Conservation (phyloP, 768 basidiomycete species). For the Panaeolus papilionaceus region DNA sequence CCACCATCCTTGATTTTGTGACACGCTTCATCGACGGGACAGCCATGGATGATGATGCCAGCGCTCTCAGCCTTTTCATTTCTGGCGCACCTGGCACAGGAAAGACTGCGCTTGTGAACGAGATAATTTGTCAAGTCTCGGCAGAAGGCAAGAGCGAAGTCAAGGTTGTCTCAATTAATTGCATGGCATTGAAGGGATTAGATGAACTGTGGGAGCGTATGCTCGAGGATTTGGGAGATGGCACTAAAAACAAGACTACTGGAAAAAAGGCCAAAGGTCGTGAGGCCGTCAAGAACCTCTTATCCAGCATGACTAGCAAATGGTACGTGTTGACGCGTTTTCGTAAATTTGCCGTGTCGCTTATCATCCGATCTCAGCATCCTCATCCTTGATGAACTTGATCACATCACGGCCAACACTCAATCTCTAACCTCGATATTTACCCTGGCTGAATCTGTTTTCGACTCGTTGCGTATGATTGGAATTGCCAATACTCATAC, state of each 20-base stretch:
- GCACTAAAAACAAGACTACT: constrained; percentile 41
- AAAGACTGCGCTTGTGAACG: constrained; percentile 85
- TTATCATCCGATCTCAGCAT: constrained; percentile 49
- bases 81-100: constrained; percentile 94
- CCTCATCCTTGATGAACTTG: constrained; percentile 86
- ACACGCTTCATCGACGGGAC: constrained; percentile 51
- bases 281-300: constrained; percentile 51
- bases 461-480: constrained; percentile 67
- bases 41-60: constrained; percentile 29
- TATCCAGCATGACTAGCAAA: constrained; percentile 53
- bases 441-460: constrained; percentile 61
- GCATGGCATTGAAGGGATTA: constrained; percentile 75
- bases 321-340: constrained; percentile 46
- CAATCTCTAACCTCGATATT: constrained; percentile 70
- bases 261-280: constrained; percentile 52
- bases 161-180: constrained; percentile 70
- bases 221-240: constrained; percentile 55
- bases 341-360: constrained; percentile 23
- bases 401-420: constrained; percentile 73
- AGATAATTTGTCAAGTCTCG: constrained; percentile 55
- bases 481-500: constrained; percentile 93
- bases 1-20: constrained; percentile 64
- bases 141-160: constrained; percentile 41
- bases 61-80: constrained; percentile 72
- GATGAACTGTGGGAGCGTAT: constrained; percentile 77